Conservation (phyloP, 352 stramenopile species). For the Pythium monospermum region DNA sequence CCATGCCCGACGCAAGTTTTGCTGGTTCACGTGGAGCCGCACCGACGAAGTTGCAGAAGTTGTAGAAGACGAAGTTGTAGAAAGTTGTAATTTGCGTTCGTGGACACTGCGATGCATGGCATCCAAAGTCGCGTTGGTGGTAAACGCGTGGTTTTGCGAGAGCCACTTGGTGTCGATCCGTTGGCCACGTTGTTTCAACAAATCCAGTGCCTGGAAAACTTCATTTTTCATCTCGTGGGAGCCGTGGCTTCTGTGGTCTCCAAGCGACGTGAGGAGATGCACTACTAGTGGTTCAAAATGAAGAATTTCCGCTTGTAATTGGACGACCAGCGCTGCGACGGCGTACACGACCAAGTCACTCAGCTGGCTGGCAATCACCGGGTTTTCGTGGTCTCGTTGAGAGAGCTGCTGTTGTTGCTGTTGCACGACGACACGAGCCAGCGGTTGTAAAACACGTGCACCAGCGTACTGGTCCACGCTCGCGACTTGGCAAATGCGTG, state of each 20-base stretch:
- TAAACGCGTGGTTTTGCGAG: slow-evolving; percentile 45
- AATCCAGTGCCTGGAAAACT: too few species aligned
- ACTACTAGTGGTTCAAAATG: slow-evolving; percentile 67
- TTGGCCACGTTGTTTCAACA: too few species aligned
- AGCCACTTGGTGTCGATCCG: slow-evolving; percentile 67
- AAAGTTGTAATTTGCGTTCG: too few species aligned
- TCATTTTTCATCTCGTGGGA: too few species aligned
- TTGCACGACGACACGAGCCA: slow-evolving; percentile 71
- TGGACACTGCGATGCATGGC: slow-evolving; percentile 3
- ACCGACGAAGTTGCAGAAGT: slow-evolving; percentile 18
- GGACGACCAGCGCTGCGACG: slow-evolving; percentile 60
- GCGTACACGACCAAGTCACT: slow-evolving; percentile 75
- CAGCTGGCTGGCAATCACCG: slow-evolving; percentile 42
- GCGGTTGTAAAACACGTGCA: slow-evolving; percentile 57
- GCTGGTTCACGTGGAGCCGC: too few species aligned
- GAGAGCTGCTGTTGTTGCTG: slow-evolving; percentile 3
- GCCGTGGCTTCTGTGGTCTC: too few species aligned
- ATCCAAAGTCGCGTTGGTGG: background rate
- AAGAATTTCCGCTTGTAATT: slow-evolving; percentile 70
- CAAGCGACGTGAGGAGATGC: slow-evolving; percentile 52
- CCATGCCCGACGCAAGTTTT: slow-evolving; percentile 83
- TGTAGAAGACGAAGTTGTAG: too few species aligned
- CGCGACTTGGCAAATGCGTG: slow-evolving; percentile 54
- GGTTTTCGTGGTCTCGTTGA: slow-evolving; percentile 1
- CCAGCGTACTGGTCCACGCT: slow-evolving; percentile 81